Conservation (phyloP, 1,284 basidiomycete genomes). For the Nidula niveotomentosa region DNA sequence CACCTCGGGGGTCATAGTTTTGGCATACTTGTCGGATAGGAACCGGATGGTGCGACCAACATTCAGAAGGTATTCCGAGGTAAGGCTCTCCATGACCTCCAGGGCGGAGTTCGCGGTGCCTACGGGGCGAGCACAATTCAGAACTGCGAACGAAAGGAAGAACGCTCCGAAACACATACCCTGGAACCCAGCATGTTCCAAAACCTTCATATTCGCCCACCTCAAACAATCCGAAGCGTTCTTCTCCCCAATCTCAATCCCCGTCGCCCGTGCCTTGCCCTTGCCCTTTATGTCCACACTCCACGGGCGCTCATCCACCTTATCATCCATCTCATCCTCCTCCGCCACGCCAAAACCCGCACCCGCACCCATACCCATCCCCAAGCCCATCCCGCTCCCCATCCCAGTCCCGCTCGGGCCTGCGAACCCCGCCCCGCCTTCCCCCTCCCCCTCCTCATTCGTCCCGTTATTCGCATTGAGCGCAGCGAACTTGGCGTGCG, state of each 20-base stretch:
- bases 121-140: slow-evolving; percentile 16
- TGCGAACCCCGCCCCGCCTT: slow-evolving; percentile 17
- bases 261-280: slow-evolving; percentile 26
- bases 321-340: slow-evolving; percentile 42
- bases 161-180: slow-evolving; percentile 44
- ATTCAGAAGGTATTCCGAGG: slow-evolving; percentile 82
- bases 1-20: slow-evolving; percentile 83
- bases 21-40: slow-evolving; percentile 78
- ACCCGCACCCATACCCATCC: slow-evolving; percentile 8
- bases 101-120: slow-evolving; percentile 71
- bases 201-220: slow-evolving; percentile 72
- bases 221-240: slow-evolving; percentile 60
- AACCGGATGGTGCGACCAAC: slow-evolving; percentile 86
- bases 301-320: slow-evolving; percentile 60
- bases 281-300: slow-evolving; percentile 21
- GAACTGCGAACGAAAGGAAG: background rate
- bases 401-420: slow-evolving; percentile 4
- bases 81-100: slow-evolving; percentile 80
- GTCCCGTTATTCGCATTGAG: slow-evolving; percentile 40
- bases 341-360: slow-evolving; percentile 10
- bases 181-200: slow-evolving; percentile 91
- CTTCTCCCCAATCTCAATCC: slow-evolving; percentile 49
- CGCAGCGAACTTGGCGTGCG: slow-evolving; percentile 67
- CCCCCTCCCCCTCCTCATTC: slow-evolving; percentile 43
- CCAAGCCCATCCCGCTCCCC: slow-evolving; percentile 11